phyloP scores from a whole-genome alignment of 164 flowering plant species.

The Annona cherimola region DNA sequence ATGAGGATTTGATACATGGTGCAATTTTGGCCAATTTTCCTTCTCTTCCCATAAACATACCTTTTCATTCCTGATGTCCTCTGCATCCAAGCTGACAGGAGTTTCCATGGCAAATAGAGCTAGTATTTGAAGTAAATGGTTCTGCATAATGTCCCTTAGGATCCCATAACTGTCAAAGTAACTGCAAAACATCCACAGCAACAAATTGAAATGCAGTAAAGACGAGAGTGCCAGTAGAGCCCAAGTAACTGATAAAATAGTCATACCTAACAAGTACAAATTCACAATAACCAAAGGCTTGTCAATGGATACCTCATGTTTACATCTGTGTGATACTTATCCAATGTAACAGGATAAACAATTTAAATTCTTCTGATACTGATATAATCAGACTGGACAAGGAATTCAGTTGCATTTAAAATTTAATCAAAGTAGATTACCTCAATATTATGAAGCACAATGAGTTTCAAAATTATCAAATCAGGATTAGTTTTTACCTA shows the following conservation, averaged over 20 bases:
- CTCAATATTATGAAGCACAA: too few relatives aligned
- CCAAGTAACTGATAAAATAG: background rate
- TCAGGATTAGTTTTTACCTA: too few relatives aligned
- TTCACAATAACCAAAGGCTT: background rate
- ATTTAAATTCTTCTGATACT: too few relatives aligned
- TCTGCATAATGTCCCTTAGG: constrained; percentile 95
- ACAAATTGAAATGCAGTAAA: background rate
- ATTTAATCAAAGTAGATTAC: too few relatives aligned
- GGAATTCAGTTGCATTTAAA: too few relatives aligned
- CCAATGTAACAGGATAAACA: too few relatives aligned
- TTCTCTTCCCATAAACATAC: constrained; percentile 23
- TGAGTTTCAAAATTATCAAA: too few relatives aligned
- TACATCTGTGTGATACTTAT: too few relatives aligned
- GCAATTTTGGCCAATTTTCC: too few relatives aligned
- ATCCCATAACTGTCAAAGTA: constrained; percentile 91
- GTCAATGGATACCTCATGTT: background rate
- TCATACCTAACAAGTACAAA: background rate
- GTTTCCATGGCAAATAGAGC: constrained; percentile 99
- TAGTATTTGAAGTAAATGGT: constrained; percentile 87
- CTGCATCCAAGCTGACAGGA: constrained; percentile 90
- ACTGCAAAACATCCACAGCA: constrained; percentile 26
- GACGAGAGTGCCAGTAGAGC: background rate
- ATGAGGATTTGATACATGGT: too few relatives aligned
- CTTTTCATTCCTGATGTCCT: constrained; percentile 95
- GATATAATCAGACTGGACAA: too few relatives aligned